These are phyloP conservation scores for Fusarium agapanthi DNA, from an alignment of 2,329 filamentous ascomycete genomes.

Conservation along the genomic window DNA sequence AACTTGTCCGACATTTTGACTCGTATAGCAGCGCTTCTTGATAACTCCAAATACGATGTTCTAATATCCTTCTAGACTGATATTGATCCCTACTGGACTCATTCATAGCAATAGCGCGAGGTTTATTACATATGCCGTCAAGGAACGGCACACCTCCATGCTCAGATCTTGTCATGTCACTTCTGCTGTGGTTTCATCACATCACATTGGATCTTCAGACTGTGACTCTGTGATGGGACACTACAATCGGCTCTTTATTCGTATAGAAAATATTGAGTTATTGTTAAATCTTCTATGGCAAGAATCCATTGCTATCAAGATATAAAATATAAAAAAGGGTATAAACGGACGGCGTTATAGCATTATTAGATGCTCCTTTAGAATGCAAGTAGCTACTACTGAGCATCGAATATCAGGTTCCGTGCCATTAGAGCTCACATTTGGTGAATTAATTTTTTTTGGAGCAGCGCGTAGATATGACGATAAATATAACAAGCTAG, in stretches of 20 bases:
- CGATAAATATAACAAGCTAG: too few species aligned
- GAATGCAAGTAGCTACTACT: not conserved
- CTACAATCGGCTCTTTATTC: rapidly evolving
- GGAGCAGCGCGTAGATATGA: not conserved
- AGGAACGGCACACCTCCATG: not conserved
- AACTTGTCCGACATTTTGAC: not conserved
- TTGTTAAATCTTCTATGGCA: not conserved
- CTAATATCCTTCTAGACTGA: not conserved
- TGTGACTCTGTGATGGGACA: not conserved
- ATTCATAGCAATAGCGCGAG: not conserved
- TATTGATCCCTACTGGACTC: not conserved
- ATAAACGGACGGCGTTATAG: too few species aligned
- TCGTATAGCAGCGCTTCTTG: not conserved
- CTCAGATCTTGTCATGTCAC: not conserved
- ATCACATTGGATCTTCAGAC: not conserved
- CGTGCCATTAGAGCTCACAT: not conserved
- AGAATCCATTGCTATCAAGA: not conserved
- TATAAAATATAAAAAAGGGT: too few species aligned
- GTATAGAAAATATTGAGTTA: rapidly evolving
- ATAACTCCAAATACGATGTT: not conserved
- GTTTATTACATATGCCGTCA: not conserved
- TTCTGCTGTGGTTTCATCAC: not conserved
- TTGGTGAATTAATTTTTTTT: not conserved
- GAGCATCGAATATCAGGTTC: not conserved
- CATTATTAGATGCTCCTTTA: too few species aligned